These are phyloP conservation scores for Starmera stellimalicola DNA, from an alignment of 1,139 yeast genomes.

Conservation along the genomic window DNA sequence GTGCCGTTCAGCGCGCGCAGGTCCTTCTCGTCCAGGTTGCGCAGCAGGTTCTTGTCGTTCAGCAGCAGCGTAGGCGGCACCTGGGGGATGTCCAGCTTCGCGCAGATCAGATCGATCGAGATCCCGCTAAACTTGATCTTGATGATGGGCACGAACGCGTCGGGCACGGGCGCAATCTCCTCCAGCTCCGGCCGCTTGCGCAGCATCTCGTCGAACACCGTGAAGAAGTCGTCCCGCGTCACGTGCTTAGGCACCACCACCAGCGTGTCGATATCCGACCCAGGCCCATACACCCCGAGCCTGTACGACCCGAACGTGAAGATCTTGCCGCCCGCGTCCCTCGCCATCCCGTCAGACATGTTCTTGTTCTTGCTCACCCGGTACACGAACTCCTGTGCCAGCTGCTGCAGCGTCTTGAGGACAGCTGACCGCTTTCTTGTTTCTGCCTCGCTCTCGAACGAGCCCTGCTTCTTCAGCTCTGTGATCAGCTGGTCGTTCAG, in stretches of 20 bases:
- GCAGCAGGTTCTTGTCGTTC: slow-evolving; percentile 73
- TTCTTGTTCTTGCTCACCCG: slow-evolving; percentile 70
- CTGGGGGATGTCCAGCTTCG: slow-evolving; percentile 70
- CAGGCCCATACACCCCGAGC: slow-evolving; percentile 95
- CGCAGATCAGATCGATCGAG: slow-evolving; percentile 82
- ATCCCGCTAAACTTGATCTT: slow-evolving; percentile 83
- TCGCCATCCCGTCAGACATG: slow-evolving; percentile 97
- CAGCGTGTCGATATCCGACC: slow-evolving; percentile 93
- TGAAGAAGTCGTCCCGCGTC: slow-evolving; percentile 80
- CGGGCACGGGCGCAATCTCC: slow-evolving; percentile 89
- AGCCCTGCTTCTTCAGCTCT: slow-evolving; percentile 76
- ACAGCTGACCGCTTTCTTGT: slow-evolving; percentile 75
- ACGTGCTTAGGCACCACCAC: slow-evolving; percentile 96
- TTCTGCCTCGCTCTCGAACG: slow-evolving; percentile 80
- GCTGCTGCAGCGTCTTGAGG: slow-evolving; percentile 54
- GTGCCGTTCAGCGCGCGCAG: slow-evolving; percentile 89
- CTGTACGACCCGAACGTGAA: slow-evolving; percentile 93
- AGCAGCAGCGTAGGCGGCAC: slow-evolving; percentile 68
- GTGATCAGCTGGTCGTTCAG: slow-evolving; percentile 68
- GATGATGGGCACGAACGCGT: slow-evolving; percentile 93
- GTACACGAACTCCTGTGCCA: slow-evolving; percentile 75
- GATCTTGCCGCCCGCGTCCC: slow-evolving; percentile 93
- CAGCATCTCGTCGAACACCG: slow-evolving; percentile 60
- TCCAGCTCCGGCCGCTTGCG: slow-evolving; percentile 70
- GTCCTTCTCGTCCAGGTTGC: slow-evolving; percentile 86